Evolutionary conservation across 179 eudicot genomes (phyloP).

Genomic region (Drosera spatulata): DNA sequence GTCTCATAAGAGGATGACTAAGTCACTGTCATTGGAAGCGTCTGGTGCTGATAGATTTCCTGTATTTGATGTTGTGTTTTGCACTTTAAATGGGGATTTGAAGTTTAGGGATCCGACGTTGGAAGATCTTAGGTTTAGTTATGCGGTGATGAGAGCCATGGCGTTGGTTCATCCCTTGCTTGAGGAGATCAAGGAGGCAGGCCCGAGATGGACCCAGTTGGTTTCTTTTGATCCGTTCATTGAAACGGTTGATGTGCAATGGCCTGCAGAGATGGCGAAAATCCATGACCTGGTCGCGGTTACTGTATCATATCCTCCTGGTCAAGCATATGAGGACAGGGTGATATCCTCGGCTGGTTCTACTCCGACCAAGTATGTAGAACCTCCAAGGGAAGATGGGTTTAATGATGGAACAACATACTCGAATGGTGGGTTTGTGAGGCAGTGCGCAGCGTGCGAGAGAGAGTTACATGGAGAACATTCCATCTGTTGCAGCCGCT

Average conservation of each 20-base stretch:
- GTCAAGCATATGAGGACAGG: conserved; percentile 45
- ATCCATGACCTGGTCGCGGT: conserved; percentile 50
- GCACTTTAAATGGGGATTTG: conserved; percentile 31
- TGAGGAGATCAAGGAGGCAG: conserved; percentile 21
- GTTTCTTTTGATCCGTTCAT: conserved; percentile 43
- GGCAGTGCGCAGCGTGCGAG: conserved; percentile 40
- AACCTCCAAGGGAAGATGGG: conserved; percentile 26
- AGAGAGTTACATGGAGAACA: conserved; percentile 31
- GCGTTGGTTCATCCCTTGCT: conserved; percentile 51
- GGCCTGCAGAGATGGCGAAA: conserved; percentile 40
- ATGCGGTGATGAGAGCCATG: conserved; percentile 40
- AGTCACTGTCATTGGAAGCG: conserved; percentile 31
- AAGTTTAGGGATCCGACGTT: conserved; percentile 38
- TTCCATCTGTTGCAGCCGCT: conserved; percentile 27
- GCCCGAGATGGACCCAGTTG: conserved; percentile 25
- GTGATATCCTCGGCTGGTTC: conserved; percentile 30
- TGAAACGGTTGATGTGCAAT: conserved; percentile 68
- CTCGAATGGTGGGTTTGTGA: conserved; percentile 9
- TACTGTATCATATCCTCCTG: conserved; percentile 52
- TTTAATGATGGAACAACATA: conserved; percentile 17
- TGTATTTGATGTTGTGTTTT: conserved; percentile 44
- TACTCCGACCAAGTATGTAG: conserved; percentile 33
- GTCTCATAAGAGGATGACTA: conserved; percentile 36
- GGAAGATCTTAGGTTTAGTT: conserved; percentile 54
- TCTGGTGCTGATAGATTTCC: conserved; percentile 46